Evolutionary conservation across 805 yeast species (phyloP), one percentile per base, ranked within the genome.

Genomic region (Starmerella powellii): DNA sequence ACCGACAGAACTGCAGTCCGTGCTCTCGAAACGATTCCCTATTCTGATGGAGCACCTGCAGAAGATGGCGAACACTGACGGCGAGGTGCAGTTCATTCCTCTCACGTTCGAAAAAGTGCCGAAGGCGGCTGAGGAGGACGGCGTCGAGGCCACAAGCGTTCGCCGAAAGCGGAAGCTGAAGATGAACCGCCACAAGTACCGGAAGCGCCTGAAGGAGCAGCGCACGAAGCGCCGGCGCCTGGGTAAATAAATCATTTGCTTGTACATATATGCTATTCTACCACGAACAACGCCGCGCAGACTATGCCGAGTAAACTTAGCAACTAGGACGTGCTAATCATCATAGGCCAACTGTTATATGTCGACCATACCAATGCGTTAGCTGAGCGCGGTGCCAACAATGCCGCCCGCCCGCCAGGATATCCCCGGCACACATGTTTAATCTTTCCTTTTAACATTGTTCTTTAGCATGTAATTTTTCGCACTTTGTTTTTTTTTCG

Each of bases 181-280:
- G 72, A 91, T 91, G 96, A 91, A 88, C 75, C 84, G 87, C 61
- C 98, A 91, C 66, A 91, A 91, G 70, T 72, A 85, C 62, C 81
- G 91, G 69, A 91, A 91, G 79, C 82, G 97, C 74, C 81, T 96
- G 75, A 86, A 78, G 74, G 83, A 78, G 35, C 94, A 87, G 63
- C 74, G 93, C 26, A 60, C 67, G 16, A 51, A 59, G 47, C 58
- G 64, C 40, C 52, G 68, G 38, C 48, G 56, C 10, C 49, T 50
- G 8, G 47, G 49, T n/a, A 54, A 53, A 37, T 53, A 48, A 42
- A 13, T 21, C 23, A 3, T 17, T n/a, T 34, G n/a, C 5, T n/a
- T 38, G 36, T 34, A 38, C 34, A 38, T 41, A 38, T 23, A 23
- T 23, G 10, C 8, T 26, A 10, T 34, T 34, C 18, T 12, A 31